Evolutionary conservation across 192 early-diverging fungal genomes (phyloP), one percentile per base, ranked within the genome.

Genomic region (Diversispora eburnea): DNA sequence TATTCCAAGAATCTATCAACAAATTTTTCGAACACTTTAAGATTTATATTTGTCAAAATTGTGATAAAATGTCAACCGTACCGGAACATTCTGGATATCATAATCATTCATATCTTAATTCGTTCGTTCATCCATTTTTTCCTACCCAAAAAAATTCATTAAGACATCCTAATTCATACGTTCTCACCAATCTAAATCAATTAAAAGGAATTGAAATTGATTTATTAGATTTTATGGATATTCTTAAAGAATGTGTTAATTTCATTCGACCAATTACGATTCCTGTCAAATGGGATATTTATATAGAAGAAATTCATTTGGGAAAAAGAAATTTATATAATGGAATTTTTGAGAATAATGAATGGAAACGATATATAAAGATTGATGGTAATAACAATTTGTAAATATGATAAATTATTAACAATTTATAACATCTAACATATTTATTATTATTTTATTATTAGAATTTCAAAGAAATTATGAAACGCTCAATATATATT

Each of bases 141-240:
- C 25, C 25, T 33, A 33, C 25, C 25, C 25, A 33, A 33, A 33
- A 33, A 33, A 33, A 33, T 33, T 33, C 25, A 33, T 41, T 41
- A 63, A 43, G 39, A 42, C 61, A 63, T 63, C 39, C 39, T 15
- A 25, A 63, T 43, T 63, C 39, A 42, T n/a, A 13, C 6, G 17
- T n/a, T 43, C 39, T 63, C 1, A 17, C 41, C 3, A 63, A 41
- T 63, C 43, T 63, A 8, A 41, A 63, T 42, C 61, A 63, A 43
- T 15, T 63, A 7, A 63, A 19, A 45, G 61, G 41, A 33, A 63
- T 63, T 42, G 39, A 63, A 17, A 42, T 63, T 41, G 61, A 63
- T 41, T n/a, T 63, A 43, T 63, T 63, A n/a, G 17, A 63, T 63
- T 63, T 63, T n/a, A 42, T 63, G 39, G 61, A 63, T 42, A 63